Evolutionary conservation across 345 rosid genomes (phyloP), one percentile per base, ranked within the genome.

Genomic region (Sisymbrium irio): DNA sequence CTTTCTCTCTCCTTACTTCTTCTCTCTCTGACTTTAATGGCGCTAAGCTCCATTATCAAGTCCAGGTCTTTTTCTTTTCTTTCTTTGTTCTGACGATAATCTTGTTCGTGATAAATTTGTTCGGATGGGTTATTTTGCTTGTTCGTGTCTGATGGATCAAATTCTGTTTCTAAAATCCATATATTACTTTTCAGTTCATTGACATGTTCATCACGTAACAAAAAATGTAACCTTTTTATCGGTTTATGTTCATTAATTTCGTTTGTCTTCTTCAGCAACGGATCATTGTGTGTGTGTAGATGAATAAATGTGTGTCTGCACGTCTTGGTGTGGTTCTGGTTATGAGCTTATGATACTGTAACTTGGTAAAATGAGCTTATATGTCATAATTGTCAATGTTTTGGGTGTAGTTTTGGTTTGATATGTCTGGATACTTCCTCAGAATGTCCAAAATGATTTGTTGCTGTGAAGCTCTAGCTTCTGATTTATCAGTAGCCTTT

Each of bases 11-110:
- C 65, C 88, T 86, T 64, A 81, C 88, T 69, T 88, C 97, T 61
- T 94, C 95, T 72, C 84, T 89, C 17, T 92, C 96, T 65, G 92
- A 91, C 77, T 91, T 91, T 82, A 89, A 71, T 86, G 99, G 97
- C 81, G 80, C 85, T 73, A 85, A 87, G 67, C 88, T 95, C 79
- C 85, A 77, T 69, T 54, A 83, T 46, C 85, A 84, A 45, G 49
- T 86, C 78, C 92, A 88, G 97, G 97, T 89, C 25, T 22, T 22
- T 74, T 17, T 25, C 11, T 79, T 30, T 66, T 41, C 4, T 20
- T 15, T 19, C 66, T 55, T 46, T 70, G 11, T 41, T 67, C 68
- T 13, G 35, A 27, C 15, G 3, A 53, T 62, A 5, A 40, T 49
- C 18, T 2, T 46, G 15, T 44, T 37, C 71, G 28, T 27, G 28